phyloP scores from a whole-genome alignment of 768 basidiomycete genomes.

The Melanogaster broomeanus region DNA sequence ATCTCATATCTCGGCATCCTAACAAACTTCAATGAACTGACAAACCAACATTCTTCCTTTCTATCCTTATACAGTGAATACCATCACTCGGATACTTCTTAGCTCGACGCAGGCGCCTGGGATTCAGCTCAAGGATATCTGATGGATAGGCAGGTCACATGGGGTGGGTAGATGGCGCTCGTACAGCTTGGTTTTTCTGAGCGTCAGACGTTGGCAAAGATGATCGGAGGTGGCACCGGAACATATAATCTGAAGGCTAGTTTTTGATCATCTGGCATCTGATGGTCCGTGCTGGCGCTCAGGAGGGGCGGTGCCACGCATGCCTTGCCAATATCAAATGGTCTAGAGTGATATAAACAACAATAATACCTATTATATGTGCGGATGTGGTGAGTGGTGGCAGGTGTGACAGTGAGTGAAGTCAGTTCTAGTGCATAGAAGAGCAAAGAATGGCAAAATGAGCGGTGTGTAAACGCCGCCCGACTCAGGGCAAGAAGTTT shows the following conservation, averaged over 20 bases:
- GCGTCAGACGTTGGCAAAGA: constrained; percentile 19
- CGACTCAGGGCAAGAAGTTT: not conserved
- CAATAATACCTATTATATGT: constrained; percentile 3
- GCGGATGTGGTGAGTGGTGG: not conserved
- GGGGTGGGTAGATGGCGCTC: constrained; percentile 5
- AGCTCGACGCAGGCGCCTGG: constrained; percentile 89
- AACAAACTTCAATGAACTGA: constrained; percentile 12
- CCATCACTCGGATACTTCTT: constrained; percentile 79
- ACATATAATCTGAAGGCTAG: not conserved
- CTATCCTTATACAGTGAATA: constrained; percentile 52
- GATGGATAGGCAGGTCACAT: constrained; percentile 17
- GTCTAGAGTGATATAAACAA: constrained; percentile 1
- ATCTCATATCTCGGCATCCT: not conserved
- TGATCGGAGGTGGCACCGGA: constrained; percentile 19
- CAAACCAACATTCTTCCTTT: not conserved
- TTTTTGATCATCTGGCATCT: not conserved
- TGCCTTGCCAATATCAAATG: not conserved
- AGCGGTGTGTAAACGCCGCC: not conserved
- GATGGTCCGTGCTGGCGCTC: not conserved
- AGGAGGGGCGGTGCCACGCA: not conserved
- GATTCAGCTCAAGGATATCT: constrained; percentile 82
- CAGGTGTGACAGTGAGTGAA: not conserved
- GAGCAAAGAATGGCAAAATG: not conserved
- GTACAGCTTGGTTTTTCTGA: constrained; percentile 22
- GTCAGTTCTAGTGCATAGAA: not conserved